phyloP scores from a whole-genome alignment of 2,329 filamentous ascomycete genomes.

The Alternaria triticina region DNA sequence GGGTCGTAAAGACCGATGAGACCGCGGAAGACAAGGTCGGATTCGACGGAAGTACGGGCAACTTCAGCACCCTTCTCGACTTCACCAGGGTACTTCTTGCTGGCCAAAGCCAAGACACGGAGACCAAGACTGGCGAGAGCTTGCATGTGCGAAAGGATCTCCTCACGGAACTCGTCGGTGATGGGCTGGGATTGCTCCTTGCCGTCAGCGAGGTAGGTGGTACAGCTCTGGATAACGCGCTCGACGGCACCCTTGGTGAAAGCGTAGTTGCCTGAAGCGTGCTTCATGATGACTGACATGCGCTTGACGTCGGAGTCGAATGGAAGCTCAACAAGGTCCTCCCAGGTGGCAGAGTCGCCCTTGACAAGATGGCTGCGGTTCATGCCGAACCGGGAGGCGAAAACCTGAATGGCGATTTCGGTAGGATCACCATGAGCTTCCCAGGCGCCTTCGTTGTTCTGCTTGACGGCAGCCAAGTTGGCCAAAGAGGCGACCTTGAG shows the following conservation, averaged over 20 bases:
- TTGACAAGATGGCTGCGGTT: slow-evolving; percentile 61
- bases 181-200: slow-evolving; percentile 50
- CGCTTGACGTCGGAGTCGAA: slow-evolving; percentile 79
- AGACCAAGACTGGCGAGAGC: slow-evolving; percentile 69
- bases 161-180: slow-evolving; percentile 59
- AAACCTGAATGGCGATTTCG: slow-evolving; percentile 77
- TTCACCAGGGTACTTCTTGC: slow-evolving; percentile 53
- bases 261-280: slow-evolving; percentile 45
- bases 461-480: slow-evolving; percentile 60
- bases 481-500: slow-evolving; percentile 50
- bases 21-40: slow-evolving; percentile 73
- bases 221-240: slow-evolving; percentile 69
- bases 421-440: slow-evolving; percentile 56
- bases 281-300: slow-evolving; percentile 73
- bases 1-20: slow-evolving; percentile 86
- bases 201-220: slow-evolving; percentile 56
- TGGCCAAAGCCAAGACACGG: slow-evolving; percentile 71
- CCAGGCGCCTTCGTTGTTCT: slow-evolving; percentile 50
- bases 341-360: slow-evolving; percentile 35
- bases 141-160: slow-evolving; percentile 73
- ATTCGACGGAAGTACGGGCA: slow-evolving; percentile 69
- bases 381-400: slow-evolving; percentile 72
- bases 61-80: slow-evolving; percentile 52
- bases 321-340: slow-evolving; percentile 67
- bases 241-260: slow-evolving; percentile 75